These are phyloP conservation scores for Aureococcus anophagefferens DNA, from an alignment of 108 stramenopile genomes.

Conservation along the genomic window DNA sequence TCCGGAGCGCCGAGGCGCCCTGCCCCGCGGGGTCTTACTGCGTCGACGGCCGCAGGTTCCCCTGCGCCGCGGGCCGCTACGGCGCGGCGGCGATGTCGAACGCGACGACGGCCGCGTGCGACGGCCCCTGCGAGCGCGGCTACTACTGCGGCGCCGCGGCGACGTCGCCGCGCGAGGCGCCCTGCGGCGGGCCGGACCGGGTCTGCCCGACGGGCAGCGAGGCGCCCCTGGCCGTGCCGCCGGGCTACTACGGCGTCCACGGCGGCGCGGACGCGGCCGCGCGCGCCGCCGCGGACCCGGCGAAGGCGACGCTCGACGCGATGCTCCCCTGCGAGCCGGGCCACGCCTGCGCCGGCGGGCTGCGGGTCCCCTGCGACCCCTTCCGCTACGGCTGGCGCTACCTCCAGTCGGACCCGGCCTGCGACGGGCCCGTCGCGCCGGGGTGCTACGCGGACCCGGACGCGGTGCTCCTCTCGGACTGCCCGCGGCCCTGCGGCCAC, in stretches of 20 bases:
- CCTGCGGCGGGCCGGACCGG: slow-evolving; percentile 4
- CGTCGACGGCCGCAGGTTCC: slow-evolving; percentile 5
- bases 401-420: neutral
- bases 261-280: slow-evolving; percentile 5
- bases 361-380: neutral
- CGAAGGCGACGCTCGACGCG: slow-evolving; percentile 6
- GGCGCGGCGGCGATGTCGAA: slow-evolving; percentile 28
- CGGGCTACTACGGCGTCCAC: slow-evolving; percentile 30
- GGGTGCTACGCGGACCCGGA: neutral
- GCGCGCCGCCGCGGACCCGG: slow-evolving; percentile 6
- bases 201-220: slow-evolving; percentile 33
- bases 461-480: neutral
- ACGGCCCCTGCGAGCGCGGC: slow-evolving; percentile 30
- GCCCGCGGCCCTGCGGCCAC: neutral
- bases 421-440: neutral
- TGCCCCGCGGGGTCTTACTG: slow-evolving; percentile 25
- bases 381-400: neutral
- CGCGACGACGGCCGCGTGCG: neutral
- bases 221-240: neutral
- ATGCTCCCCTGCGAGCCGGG: slow-evolving; percentile 22
- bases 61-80: slow-evolving; percentile 22
- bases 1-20: neutral
- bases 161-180: slow-evolving; percentile 16
- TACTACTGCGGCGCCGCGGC: slow-evolving; percentile 34
- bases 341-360: slow-evolving; percentile 9